Base-by-base conservation (phyloP, 2,329 filamentous ascomycete species). In the Claviceps lovelessii region DNA sequence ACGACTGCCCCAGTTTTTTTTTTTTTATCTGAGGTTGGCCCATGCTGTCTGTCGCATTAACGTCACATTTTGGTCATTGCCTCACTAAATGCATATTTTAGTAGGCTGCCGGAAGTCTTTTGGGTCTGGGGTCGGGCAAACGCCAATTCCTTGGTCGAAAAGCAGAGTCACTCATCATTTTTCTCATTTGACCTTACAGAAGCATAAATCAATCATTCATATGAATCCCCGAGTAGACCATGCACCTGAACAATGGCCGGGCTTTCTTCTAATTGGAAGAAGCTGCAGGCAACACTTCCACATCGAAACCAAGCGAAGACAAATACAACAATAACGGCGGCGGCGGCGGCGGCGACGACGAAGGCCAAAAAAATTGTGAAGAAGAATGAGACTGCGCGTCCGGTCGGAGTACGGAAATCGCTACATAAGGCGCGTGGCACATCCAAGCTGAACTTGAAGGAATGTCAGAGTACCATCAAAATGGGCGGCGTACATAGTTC, bases 191-290 rank as follows among this genome's bases (percentile, higher is more conserved):
- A 42, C 35, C 28, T n/a, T 15, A n/a, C 11, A 28, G 5, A 46
- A 44, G n/a, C 47, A 5, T 33, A 29, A 7, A 45, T 13, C 31
- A 23, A 49, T 33, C 11, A 37, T 15, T 42, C n/a, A 23, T 6
- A 23, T 35, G 31, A 23, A 33, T 44, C 13, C 31, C 44, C 13
- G 47, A 28, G 13, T 31, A n/a, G 23, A n/a, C 4, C 31, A 45
- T 54, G 52, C 39, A 62, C 39, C 51, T 49, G 35, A 49, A 57
- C 13, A 37, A 72, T 72, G 69, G 67, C 68, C 42, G 72, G 72
- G 61, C 69, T 84, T 39, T 85, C 81, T 13, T 81, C 79, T 54
- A 90, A 90, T 66, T 90, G 86, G 86, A 89, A 88, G 70, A 85
- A 79, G 70, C 76, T 90, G 54, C 85, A 89, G 70, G 78, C 79